Percentiles rank a stretch among this genome's conserved stretches.
These are phyloP conservation scores for Rhodotorula diobovata DNA, from an alignment of 768 basidiomycete species.

Conservation along the genomic window DNA sequence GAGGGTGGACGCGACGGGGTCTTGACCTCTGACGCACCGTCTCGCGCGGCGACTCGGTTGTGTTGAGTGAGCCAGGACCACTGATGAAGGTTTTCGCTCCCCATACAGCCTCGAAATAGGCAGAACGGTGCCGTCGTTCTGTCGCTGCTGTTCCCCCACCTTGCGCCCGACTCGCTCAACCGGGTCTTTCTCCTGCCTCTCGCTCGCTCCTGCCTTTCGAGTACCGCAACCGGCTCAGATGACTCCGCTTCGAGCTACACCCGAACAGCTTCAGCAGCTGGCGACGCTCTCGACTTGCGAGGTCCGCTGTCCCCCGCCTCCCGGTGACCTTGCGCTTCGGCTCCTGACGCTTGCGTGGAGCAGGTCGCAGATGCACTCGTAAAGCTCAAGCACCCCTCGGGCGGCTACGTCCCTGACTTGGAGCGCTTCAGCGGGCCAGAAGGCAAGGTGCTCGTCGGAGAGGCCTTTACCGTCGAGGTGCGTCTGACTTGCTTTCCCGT, in stretches of 20 bases:
- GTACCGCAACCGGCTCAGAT: not conserved
- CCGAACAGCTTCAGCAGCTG: not conserved
- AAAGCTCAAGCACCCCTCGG: constrained; percentile 66
- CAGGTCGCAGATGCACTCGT: constrained; percentile 81
- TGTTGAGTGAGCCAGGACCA: too few relatives aligned
- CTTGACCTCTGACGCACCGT: too few relatives aligned
- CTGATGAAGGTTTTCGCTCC: not conserved
- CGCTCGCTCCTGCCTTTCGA: not conserved
- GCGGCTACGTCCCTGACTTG: constrained; percentile 78
- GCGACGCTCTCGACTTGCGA: constrained; percentile 22
- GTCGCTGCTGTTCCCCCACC: not conserved
- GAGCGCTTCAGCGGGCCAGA: constrained; percentile 39
- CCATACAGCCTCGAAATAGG: not conserved
- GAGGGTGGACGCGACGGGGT: too few relatives aligned
- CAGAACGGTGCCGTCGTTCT: not conserved
- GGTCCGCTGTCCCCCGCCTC: constrained; percentile 7
- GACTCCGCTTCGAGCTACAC: not conserved
- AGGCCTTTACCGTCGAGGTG: constrained; percentile 74
- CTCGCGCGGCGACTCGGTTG: too few relatives aligned
- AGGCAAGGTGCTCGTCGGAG: constrained; percentile 58
- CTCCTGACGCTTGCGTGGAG: not conserved
- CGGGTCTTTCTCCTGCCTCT: not conserved
- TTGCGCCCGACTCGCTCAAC: not conserved
- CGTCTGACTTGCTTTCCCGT: not conserved
- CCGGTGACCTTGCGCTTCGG: not conserved